A percentile compares a stretch with the other conserved stretches of the same genome.
phyloP scores from a whole-genome alignment of 2,329 filamentous ascomycete genomes.

The Curvularia spicifera region DNA sequence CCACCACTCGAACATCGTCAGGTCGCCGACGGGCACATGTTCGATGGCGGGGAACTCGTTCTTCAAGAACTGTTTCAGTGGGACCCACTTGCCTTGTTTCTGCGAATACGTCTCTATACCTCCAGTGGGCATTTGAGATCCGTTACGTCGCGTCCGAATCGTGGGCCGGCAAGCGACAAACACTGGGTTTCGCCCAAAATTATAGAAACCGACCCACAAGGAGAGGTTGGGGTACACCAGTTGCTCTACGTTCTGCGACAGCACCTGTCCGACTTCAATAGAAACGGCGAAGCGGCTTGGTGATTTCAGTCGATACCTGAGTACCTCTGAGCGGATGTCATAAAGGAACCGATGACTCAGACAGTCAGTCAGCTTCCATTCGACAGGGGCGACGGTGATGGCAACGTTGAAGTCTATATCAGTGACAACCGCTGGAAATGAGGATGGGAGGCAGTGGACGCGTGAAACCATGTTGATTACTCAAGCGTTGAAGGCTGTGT shows the following conservation, averaged over 20 bases:
- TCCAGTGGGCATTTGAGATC: background rate
- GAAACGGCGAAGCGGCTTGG: constrained; percentile 10
- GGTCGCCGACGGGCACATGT: background rate
- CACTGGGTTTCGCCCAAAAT: constrained; percentile 1
- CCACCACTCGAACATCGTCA: constrained; percentile 31
- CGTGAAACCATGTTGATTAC: background rate
- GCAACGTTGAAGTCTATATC: background rate
- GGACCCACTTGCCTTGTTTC: background rate
- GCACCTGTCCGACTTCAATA: constrained; percentile 12
- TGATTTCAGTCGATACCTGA: constrained; percentile 16
- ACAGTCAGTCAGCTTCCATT: constrained; percentile 5
- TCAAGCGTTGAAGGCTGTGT: background rate
- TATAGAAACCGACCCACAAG: constrained; percentile 18
- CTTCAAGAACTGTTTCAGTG: constrained; percentile 16
- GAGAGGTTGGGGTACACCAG: background rate
- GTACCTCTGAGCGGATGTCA: constrained; percentile 9
- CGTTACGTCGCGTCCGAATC: background rate
- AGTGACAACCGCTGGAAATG: too few species aligned
- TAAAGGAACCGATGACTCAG: constrained; percentile 12
- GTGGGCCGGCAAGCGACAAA: constrained; percentile 5
- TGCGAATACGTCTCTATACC: background rate
- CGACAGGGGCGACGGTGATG: background rate
- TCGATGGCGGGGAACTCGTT: constrained; percentile 9
- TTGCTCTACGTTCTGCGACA: background rate
- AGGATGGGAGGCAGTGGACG: too few species aligned